phyloP scores from a whole-genome alignment of 2,329 filamentous ascomycete genomes.

The Penicillium vulpinum region DNA sequence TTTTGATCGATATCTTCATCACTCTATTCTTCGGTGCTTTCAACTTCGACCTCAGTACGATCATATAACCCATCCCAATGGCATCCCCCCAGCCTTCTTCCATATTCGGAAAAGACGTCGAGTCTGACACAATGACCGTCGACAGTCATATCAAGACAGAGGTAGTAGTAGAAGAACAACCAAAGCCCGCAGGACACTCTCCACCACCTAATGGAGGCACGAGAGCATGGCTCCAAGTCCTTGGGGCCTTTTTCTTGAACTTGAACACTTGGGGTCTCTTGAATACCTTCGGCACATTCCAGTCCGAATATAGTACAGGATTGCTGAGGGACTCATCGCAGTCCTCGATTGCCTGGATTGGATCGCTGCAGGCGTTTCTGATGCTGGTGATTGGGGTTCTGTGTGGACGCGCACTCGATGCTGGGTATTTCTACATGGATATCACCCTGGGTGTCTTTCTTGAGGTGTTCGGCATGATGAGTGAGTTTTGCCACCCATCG shows the following conservation, averaged over 20 bases:
- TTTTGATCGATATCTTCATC: background rate
- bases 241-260: constrained; percentile 27
- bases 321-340: constrained; percentile 27
- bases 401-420: constrained; percentile 42
- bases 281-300: constrained; percentile 45
- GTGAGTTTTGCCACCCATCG: background rate
- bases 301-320: constrained; percentile 37
- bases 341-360: constrained; percentile 46
- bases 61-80: background rate
- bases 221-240: constrained; percentile 34
- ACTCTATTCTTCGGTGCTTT: background rate
- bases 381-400: constrained; percentile 46
- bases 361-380: constrained; percentile 44
- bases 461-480: background rate
- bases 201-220: constrained; percentile 17
- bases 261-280: constrained; percentile 35
- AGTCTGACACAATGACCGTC: background rate
- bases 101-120: background rate
- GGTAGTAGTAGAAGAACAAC: too few species aligned
- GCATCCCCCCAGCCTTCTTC: background rate
- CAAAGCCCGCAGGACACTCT: background rate
- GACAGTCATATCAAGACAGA: background rate
- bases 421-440: constrained; percentile 36
- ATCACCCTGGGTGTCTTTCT: background rate
- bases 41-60: background rate